Evolutionary conservation across 78 protist genomes (phyloP).

Genomic region (slime mould (Dictyostelium discoideum)): dicty_2.7 NC_007089.4:1054501-1055000

Average conservation of each 20-base stretch:
- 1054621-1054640: slow-evolving; percentile 42
- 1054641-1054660: slow-evolving; percentile 56
- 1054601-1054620: slow-evolving; percentile 41
- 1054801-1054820: slow-evolving; percentile 19
- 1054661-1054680: slow-evolving; percentile 86
- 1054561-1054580: not conserved
- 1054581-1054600: slow-evolving; percentile 3
- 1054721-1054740: slow-evolving; percentile 51
- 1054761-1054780: slow-evolving; percentile 55
- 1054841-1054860: slow-evolving; percentile 55
- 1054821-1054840: slow-evolving; percentile 46
- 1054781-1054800: slow-evolving; percentile 64
- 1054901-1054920: slow-evolving; percentile 52
- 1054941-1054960: slow-evolving; percentile 56
- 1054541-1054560: slow-evolving; percentile 34
- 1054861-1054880: slow-evolving; percentile 36
- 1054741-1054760: slow-evolving; percentile 1
- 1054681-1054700: slow-evolving; percentile 81
- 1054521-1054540: slow-evolving; percentile 65
- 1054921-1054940: slow-evolving; percentile 43
- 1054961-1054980: slow-evolving; percentile 64
- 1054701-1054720: slow-evolving; percentile 53
- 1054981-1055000: not conserved
- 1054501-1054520: slow-evolving; percentile 61
- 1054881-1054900: slow-evolving; percentile 59